Conservation (phyloP, 495 filamentous ascomycete genomes). For the Penicillium waksmanii region DNA sequence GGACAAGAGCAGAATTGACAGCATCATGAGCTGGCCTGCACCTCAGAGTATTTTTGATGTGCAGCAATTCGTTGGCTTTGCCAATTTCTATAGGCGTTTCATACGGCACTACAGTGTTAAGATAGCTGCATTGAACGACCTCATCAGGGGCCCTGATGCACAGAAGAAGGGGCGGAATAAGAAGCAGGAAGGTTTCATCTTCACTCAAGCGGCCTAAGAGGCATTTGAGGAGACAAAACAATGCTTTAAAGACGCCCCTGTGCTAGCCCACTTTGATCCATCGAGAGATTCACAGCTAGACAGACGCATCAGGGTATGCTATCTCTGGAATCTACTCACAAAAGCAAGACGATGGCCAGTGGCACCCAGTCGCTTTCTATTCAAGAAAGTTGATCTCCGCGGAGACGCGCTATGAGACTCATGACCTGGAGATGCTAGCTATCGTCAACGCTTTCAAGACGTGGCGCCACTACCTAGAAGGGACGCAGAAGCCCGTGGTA, state of each 20-base stretch:
- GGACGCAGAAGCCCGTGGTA: neutral
- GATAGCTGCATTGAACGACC: neutral
- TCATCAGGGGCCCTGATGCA: neutral
- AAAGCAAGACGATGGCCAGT: neutral
- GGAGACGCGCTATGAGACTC: neutral
- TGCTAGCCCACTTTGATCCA: neutral
- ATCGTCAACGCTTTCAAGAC: neutral
- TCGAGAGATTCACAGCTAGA: neutral
- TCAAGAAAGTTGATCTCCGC: constrained; percentile 1
- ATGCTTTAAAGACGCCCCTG: neutral
- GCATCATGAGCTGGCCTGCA: neutral
- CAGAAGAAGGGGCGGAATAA: too few relatives aligned
- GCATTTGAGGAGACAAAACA: neutral
- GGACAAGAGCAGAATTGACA: neutral
- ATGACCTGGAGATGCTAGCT: neutral
- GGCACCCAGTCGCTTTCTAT: neutral
- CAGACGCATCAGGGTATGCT: neutral
- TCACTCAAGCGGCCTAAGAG: too few relatives aligned
- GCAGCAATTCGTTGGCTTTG: neutral
- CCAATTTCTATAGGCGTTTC: constrained; percentile 2
- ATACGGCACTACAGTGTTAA: neutral
- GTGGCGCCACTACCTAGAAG: neutral
- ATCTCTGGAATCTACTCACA: neutral
- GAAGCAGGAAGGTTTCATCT: too few relatives aligned
- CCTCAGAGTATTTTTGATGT: constrained; percentile 1